A percentile compares a stretch with the other conserved stretches of the same genome.
Conservation (phyloP, 2,329 filamentous ascomycete genomes). For the Cryphonectria naterciae region DNA sequence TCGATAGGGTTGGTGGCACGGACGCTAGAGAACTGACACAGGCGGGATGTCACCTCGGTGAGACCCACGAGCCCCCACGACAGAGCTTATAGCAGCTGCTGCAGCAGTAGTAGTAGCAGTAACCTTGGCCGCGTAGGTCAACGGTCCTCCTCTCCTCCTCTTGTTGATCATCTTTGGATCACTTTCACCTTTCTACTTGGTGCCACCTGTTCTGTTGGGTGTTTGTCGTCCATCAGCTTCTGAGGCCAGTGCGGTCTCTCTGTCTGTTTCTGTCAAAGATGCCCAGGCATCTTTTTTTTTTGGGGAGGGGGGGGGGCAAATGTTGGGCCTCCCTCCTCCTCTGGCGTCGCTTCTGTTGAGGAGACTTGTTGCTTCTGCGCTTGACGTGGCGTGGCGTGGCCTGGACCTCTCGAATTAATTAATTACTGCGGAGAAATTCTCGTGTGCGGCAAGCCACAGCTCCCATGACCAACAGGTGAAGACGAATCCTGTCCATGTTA, state of each 20-base stretch:
- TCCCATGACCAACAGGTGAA: neutral
- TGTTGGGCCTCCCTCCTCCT: too few relatives aligned
- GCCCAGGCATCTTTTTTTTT: too few relatives aligned
- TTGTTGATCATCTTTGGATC: neutral
- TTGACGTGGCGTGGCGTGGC: neutral
- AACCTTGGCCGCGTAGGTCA: neutral
- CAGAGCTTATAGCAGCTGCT: neutral
- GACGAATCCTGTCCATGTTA: neutral
- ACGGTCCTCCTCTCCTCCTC: constrained; percentile 11
- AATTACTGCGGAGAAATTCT: neutral
- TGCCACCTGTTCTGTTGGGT: neutral
- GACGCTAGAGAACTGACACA: neutral
- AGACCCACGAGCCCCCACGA: neutral
- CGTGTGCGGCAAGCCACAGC: neutral
- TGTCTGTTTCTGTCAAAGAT: neutral
- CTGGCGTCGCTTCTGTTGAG: too few relatives aligned
- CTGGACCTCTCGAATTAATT: neutral
- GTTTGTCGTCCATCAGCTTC: neutral
- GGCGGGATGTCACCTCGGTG: constrained; percentile 24
- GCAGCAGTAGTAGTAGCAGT: neutral
- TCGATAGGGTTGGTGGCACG: constrained; percentile 10
- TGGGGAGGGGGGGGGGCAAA: too few relatives aligned
- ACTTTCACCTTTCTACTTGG: neutral
- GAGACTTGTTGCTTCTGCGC: too few relatives aligned
- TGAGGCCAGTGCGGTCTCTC: neutral